phyloP scores from a whole-genome alignment of 1,284 basidiomycete species.

The Microbotryum intermedium region DNA sequence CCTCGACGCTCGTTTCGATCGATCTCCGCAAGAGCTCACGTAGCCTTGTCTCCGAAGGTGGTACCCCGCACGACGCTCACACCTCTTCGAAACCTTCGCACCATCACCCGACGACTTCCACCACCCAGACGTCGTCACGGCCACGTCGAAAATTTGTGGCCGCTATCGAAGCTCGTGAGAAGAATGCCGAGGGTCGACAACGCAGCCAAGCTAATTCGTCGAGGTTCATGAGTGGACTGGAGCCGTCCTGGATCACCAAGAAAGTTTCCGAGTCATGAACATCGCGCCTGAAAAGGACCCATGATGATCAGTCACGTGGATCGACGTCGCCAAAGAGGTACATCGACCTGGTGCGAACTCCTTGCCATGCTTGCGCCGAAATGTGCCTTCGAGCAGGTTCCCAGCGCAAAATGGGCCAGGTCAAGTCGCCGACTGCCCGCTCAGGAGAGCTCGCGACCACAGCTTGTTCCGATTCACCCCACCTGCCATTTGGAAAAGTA shows the following conservation, averaged over 20 bases:
- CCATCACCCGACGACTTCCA: neutral
- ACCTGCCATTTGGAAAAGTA: too few relatives aligned
- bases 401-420: too few relatives aligned
- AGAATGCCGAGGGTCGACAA: neutral
- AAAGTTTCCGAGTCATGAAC: neutral
- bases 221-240: conserved; percentile 22
- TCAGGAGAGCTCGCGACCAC: too few relatives aligned
- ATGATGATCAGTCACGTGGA: neutral
- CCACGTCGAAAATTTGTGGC: conserved; percentile 2
- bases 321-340: neutral
- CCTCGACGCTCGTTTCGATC: too few relatives aligned
- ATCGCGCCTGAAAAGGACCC: neutral
- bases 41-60: neutral
- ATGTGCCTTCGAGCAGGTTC: too few relatives aligned
- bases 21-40: fast-evolving
- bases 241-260: conserved; percentile 22
- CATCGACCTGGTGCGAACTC: too few relatives aligned
- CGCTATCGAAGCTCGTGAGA: neutral
- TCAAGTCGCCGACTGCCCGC: too few relatives aligned
- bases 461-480: too few relatives aligned
- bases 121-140: neutral
- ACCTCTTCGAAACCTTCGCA: neutral
- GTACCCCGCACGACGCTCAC: too few relatives aligned
- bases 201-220: neutral
- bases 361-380: too few relatives aligned